Percentiles rank a stretch among this genome's conserved stretches.
Evolutionary conservation across 176 grass and related monocot genomes (phyloP).

Genomic region (Stipa capillata): DNA sequence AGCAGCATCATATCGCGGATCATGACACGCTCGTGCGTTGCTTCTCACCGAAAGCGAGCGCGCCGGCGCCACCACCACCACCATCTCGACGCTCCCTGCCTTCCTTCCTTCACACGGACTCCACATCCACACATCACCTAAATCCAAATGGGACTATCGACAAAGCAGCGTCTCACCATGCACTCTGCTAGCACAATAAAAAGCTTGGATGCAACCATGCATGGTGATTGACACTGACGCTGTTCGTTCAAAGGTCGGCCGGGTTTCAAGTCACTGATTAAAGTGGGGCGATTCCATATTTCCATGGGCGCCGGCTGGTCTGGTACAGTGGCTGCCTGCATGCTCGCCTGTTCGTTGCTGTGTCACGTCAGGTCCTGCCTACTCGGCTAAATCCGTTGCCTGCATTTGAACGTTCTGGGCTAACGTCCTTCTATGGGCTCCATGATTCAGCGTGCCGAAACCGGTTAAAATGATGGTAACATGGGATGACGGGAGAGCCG

Average conservation of each 20-base stretch:
- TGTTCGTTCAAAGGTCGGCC: not conserved
- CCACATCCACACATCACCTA: not conserved
- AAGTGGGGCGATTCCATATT: not conserved
- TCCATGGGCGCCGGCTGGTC: not conserved
- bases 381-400: not conserved
- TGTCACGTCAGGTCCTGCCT: constrained; percentile 15
- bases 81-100: too few species aligned
- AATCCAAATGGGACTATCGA: too few species aligned
- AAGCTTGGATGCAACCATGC: not conserved
- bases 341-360: not conserved
- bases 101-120: constrained; percentile 14
- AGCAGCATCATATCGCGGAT: not conserved
- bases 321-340: not conserved
- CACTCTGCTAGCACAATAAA: too few species aligned
- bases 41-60: constrained; percentile 3
- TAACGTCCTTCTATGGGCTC: not conserved
- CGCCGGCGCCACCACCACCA: not conserved
- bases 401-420: not conserved
- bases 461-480: too few species aligned
- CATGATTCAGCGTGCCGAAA: not conserved
- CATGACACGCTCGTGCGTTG: not conserved
- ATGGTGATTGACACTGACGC: not conserved
- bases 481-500: not conserved
- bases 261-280: not conserved
- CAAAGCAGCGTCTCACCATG: too few species aligned